phyloP scores from a whole-genome alignment of 176 grass and related monocot species.

The Aegilops umbellulata region DNA sequence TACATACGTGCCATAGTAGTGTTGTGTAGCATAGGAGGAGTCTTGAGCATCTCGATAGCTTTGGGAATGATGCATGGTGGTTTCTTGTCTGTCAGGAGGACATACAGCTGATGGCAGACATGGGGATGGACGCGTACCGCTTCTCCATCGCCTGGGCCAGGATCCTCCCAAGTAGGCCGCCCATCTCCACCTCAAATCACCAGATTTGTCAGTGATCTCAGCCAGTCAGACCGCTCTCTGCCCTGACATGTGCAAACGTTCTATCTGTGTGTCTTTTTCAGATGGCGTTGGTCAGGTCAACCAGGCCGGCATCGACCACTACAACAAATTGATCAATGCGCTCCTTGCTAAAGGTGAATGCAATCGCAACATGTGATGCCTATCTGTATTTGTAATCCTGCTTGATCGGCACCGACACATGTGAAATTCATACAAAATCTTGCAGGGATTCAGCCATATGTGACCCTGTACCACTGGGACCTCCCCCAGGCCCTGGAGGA shows the following conservation, averaged over 20 bases:
- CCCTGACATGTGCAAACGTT: background rate
- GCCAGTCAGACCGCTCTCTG: background rate
- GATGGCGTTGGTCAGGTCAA: constrained; percentile 82
- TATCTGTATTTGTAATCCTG: background rate
- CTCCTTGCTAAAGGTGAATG: constrained; percentile 74
- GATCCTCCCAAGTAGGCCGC: constrained; percentile 68
- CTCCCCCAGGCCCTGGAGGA: constrained; percentile 88
- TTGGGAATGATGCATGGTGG: background rate
- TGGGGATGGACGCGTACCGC: constrained; percentile 97
- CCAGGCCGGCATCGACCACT: constrained; percentile 88
- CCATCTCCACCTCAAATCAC: background rate
- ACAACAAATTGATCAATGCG: constrained; percentile 84
- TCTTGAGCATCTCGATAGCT: background rate
- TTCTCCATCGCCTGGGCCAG: constrained; percentile 93
- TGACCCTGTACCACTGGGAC: constrained; percentile 94
- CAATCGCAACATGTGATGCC: background rate
- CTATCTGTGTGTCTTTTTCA: background rate
- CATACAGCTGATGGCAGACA: constrained; percentile 81
- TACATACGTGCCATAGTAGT: background rate
- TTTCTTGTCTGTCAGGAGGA: constrained; percentile 59
- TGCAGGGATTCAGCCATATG: constrained; percentile 81
- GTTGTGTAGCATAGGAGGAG: background rate
- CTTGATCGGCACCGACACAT: background rate
- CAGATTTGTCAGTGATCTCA: background rate
- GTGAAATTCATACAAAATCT: background rate